Percentiles rank a stretch among this genome's conserved stretches.
Conservation (phyloP, 345 rosid species). For the rapeseed (Brassica napus) region DNA sequence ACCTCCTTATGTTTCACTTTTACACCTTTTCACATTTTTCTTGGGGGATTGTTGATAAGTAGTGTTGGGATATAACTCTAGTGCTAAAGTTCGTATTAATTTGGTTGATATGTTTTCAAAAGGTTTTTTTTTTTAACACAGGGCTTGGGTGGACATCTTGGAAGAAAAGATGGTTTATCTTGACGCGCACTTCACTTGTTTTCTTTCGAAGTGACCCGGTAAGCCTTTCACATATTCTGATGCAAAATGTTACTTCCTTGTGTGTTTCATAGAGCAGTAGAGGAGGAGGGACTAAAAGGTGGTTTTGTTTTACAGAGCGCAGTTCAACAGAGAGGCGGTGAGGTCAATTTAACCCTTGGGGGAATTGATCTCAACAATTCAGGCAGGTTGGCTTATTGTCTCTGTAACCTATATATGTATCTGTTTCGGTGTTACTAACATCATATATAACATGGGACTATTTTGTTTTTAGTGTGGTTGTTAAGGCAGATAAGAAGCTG, state of each 20-base stretch:
- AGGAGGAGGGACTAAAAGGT: background rate
- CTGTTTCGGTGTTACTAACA: constrained; percentile 39
- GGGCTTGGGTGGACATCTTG: constrained; percentile 90
- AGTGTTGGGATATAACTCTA: background rate
- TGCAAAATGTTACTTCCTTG: background rate
- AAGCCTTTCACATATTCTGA: constrained; percentile 35
- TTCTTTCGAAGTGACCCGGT: constrained; percentile 86
- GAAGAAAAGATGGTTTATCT: constrained; percentile 84
- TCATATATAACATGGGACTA: constrained; percentile 23
- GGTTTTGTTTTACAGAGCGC: constrained; percentile 51
- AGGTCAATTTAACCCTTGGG: constrained; percentile 78
- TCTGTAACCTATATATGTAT: background rate
- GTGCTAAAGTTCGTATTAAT: background rate
- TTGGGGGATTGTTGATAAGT: background rate
- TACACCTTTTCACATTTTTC: background rate
- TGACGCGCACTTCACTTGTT: constrained; percentile 72
- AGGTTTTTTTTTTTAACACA: constrained; percentile 14
- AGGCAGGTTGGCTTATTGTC: constrained; percentile 94
- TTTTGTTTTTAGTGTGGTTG: constrained; percentile 68
- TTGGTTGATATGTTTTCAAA: background rate
- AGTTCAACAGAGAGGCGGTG: constrained; percentile 64
- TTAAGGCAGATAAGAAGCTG: constrained; percentile 92
- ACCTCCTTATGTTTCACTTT: background rate
- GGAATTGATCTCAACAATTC: constrained; percentile 99
- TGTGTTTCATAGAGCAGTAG: background rate